phyloP scores from a whole-genome alignment of 2,329 filamentous ascomycete species.

The Podosphaera leucotricha region DNA sequence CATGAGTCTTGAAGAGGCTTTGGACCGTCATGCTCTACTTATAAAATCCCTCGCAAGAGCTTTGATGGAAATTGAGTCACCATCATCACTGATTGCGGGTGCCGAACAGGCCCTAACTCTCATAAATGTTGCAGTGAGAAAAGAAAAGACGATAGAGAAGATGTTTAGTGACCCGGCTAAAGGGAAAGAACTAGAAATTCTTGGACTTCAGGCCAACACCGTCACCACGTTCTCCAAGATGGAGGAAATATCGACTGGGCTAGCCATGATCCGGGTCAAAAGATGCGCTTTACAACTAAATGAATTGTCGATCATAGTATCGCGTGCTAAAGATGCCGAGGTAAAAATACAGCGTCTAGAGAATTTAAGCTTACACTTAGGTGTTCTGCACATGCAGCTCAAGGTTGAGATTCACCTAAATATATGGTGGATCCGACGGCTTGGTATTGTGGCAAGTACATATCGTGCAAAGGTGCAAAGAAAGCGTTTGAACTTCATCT shows the following conservation, averaged over 20 bases:
- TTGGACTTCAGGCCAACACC: neutral
- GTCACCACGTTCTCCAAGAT: neutral
- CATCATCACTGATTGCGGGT: neutral
- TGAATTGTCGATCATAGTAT: neutral
- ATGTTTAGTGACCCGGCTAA: neutral
- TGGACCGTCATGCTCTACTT: neutral
- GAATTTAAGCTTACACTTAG: neutral
- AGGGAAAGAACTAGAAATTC: neutral
- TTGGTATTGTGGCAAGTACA: neutral
- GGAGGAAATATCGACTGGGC: neutral
- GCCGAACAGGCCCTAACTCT: neutral
- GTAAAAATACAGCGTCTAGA: neutral
- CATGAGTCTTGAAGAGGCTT: neutral
- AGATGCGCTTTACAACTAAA: neutral
- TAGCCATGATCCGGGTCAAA: neutral
- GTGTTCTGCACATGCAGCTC: neutral
- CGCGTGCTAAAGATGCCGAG: neutral
- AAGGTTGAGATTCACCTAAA: neutral
- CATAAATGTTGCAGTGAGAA: neutral
- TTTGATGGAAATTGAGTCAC: neutral
- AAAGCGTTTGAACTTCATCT: neutral
- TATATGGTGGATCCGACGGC: conserved; percentile 1
- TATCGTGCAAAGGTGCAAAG: neutral
- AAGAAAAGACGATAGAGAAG: neutral
- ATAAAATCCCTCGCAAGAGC: neutral